phyloP scores from a whole-genome alignment of 768 basidiomycete genomes.

The Russula foetens region DNA sequence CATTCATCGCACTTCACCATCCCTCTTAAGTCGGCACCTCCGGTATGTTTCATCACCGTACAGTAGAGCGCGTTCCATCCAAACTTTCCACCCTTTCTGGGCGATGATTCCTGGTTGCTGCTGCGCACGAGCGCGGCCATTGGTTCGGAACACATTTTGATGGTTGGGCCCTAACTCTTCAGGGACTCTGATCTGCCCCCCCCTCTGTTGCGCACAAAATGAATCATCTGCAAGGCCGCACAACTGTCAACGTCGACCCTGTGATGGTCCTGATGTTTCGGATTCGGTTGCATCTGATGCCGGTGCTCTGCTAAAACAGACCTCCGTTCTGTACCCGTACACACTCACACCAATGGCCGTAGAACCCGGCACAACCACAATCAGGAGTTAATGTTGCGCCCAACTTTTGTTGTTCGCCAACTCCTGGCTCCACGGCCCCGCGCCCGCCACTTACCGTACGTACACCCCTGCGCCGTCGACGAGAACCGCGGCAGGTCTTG shows the following conservation, averaged over 20 bases:
- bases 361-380: too few relatives aligned
- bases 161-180: constrained; percentile 2
- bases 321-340: too few relatives aligned
- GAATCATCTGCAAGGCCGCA: constrained; percentile 2
- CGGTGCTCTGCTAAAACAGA: neutral
- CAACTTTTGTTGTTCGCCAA: too few relatives aligned
- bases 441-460: too few relatives aligned
- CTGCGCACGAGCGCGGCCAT: neutral
- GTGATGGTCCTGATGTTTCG: neutral
- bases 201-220: neutral
- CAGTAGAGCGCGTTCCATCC: neutral
- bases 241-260: neutral
- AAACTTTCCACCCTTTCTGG: neutral
- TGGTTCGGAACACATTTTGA: neutral
- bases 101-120: neutral
- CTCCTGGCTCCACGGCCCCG: too few relatives aligned
- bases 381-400: too few relatives aligned
- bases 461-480: too few relatives aligned
- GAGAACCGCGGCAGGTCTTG: too few relatives aligned
- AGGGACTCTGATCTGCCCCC: neutral
- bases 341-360: too few relatives aligned
- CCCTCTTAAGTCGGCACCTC: neutral
- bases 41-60: too few relatives aligned
- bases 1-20: neutral
- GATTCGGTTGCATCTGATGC: neutral